Evolutionary conservation across 2,329 filamentous ascomycete genomes (phyloP).

Genomic region (Colletotrichum zoysiae): DNA sequence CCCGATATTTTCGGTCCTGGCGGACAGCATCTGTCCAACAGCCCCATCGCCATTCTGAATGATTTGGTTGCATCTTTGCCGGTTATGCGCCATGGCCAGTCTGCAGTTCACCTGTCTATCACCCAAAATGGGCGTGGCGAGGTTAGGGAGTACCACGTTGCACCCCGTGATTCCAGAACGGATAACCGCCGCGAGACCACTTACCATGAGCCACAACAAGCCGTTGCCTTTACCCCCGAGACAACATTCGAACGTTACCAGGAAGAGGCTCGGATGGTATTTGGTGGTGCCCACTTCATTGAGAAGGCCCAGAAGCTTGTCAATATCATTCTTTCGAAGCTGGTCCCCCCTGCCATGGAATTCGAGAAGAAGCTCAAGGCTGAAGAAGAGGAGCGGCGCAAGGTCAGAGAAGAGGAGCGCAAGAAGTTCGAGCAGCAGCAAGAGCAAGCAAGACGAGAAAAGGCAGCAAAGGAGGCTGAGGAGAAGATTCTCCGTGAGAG

Average conservation of each 20-base stretch:
- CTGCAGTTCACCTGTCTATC: conserved; percentile 72
- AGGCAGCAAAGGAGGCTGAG: conserved; percentile 79
- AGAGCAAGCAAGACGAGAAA: conserved; percentile 74
- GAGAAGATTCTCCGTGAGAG: conserved; percentile 75
- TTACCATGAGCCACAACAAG: conserved; percentile 75
- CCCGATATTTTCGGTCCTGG: conserved; percentile 58
- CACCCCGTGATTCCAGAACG: conserved; percentile 57
- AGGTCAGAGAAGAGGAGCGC: conserved; percentile 68
- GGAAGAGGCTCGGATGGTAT: conserved; percentile 90
- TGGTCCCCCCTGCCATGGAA: conserved; percentile 88
- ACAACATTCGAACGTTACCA: conserved; percentile 84
- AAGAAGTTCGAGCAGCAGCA: conserved; percentile 63
- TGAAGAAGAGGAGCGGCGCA: conserved; percentile 63
- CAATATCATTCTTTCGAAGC: conserved; percentile 75
- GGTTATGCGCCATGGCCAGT: conserved; percentile 60
- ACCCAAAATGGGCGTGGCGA: conserved; percentile 63
- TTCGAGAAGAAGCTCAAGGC: conserved; percentile 79
- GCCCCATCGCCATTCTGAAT: conserved; percentile 67
- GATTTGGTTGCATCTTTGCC: conserved; percentile 69
- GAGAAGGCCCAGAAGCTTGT: conserved; percentile 79
- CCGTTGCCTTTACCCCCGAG: conserved; percentile 79
- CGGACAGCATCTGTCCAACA: conserved; percentile 56
- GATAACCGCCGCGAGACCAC: conserved; percentile 63
- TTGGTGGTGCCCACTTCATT: conserved; percentile 70
- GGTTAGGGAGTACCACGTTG: conserved; percentile 64